Evolutionary conservation across 768 basidiomycete genomes (phyloP), one percentile per base, ranked within the genome.

Genomic region (Cystobasidium tubakii): DNA sequence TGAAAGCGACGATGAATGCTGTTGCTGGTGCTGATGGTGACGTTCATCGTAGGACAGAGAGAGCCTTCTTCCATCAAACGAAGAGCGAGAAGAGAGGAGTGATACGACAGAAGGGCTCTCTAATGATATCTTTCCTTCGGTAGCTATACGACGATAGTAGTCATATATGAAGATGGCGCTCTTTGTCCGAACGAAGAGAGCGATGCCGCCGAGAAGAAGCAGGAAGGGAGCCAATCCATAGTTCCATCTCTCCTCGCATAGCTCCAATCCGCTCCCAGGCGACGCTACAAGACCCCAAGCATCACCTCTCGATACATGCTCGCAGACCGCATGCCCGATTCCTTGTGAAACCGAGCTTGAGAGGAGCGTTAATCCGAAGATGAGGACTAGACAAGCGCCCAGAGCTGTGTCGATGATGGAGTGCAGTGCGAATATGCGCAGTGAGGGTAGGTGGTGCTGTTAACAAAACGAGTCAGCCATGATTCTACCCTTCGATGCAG

Each of bases 371-470:
- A 71, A 25, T 7, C 29, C 55, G 31, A 71, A 57, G 55, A 34
- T 12, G 29, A 71, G 39, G 55, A 46, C 44, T 12, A 44, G 25
- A 12, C 50, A 12, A n/a, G 25, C 55, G 25, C 50, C 55, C 9
- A 71, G 54, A 12, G 39, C 33, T 9, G 69, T 27, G 55, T 71
- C 69, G 69, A 71, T 71, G 69, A 71, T 27, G 12, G 69, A 55
- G 54, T 71, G 69, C 3, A 71, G 29, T n/a, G 69, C 69, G 55
- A 71, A 71, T 53, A 71, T 29, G 33, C 69, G 53, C 15, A 71
- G 53, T 6, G 69, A 71, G 1, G 69, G 69, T 10, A 57, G 53
- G 21, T 71, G 69, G 50, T 55, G 29, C 69, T 71, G 69, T 27
- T 29, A 39, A 15, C 6, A 15, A 39, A 39, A 15, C 6, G 39